These are phyloP conservation scores for Hypericum perforatum DNA, from an alignment of 345 rosid species.

Conservation along the genomic window DNA sequence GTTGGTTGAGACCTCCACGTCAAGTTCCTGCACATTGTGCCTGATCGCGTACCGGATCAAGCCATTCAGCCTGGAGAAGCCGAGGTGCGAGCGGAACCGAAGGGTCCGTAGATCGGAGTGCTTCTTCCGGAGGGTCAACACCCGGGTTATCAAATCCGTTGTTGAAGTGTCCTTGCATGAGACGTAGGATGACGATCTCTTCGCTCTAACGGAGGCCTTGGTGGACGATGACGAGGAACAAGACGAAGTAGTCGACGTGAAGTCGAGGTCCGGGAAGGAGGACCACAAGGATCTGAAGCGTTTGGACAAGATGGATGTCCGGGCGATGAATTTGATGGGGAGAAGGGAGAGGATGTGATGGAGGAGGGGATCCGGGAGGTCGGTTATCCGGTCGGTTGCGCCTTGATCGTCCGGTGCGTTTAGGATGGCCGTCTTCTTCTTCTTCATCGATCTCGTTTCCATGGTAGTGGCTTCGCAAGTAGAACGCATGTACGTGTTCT, in stretches of 20 bases:
- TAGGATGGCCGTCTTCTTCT: slow-evolving; percentile 29
- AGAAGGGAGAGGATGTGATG: slow-evolving; percentile 54
- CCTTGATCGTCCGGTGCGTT: slow-evolving; percentile 7
- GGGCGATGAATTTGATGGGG: slow-evolving; percentile 50
- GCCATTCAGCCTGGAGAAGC: slow-evolving; percentile 49
- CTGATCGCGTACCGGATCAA: slow-evolving; percentile 66
- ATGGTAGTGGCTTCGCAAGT: slow-evolving; percentile 11
- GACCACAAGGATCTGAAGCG: slow-evolving; percentile 65
- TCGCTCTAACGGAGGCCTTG: too few species aligned
- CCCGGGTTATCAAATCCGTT: slow-evolving; percentile 33
- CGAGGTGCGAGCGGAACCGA: slow-evolving; percentile 43
- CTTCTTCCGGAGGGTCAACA: slow-evolving; percentile 38
- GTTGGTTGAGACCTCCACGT: slow-evolving; percentile 62
- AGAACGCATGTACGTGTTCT: not conserved
- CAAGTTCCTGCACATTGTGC: slow-evolving; percentile 55
- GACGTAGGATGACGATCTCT: too few species aligned
- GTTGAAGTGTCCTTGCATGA: not conserved
- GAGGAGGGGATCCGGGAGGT: slow-evolving; percentile 58
- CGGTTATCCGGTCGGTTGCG: slow-evolving; percentile 43
- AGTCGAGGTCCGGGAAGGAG: slow-evolving; percentile 84
- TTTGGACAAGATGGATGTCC: slow-evolving; percentile 48
- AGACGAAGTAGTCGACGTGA: slow-evolving; percentile 27
- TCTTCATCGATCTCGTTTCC: slow-evolving; percentile 72
- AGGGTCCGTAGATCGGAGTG: slow-evolving; percentile 46
- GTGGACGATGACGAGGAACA: not conserved